Base-by-base conservation (phyloP, 2,329 filamentous ascomycete genomes). In the Cercospora brassicicola region DNA sequence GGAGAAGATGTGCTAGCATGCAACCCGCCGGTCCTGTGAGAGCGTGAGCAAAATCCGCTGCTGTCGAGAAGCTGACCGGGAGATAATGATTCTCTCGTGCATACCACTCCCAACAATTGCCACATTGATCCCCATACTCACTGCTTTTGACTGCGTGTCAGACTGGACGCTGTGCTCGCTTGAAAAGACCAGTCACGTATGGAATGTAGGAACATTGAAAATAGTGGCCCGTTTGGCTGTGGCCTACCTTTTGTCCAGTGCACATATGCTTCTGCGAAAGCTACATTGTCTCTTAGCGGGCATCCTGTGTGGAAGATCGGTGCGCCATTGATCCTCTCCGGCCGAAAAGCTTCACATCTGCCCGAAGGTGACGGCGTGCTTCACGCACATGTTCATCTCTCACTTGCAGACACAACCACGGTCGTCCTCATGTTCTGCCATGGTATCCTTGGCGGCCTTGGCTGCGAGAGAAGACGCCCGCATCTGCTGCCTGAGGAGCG, bases 1-100 rank as follows among this genome's bases (percentile, higher is more conserved):
- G 62, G 4, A 78, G 71, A 1, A 78, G 66, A 20, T 72, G 71
- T 20, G 73, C 77, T 7, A 78, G 73, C 7, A 70, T 67, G 11
- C 74, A 71, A 13, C 76, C 76, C 13, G 71, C 69, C 36, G 76
- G 77, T 2, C 76, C 77, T 28, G 72, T n/a, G 7, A n/a, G 10
- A 2, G 9, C 2, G 45, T 20, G 60, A 61, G 28, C 7, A n/a
- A n/a, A 10, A 23, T 62, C 42, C 36, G 42, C 42, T 62, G 23
- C 42, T 15, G 13, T 28, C 26, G 26, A 28, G 26, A 28, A 28
- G 26, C 26, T 28, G 26, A 28, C 26, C 26, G 26, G 26, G 26
- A 6, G 26, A 28, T 4, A 28, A 28, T 28, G 26, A 6, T 28
- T 28, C 6, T 28, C 26, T 15, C 26, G 4, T 31, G 53, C 53